phyloP scores from a whole-genome alignment of 2,329 filamentous ascomycete genomes.

The Colletotrichum sp. region DNA sequence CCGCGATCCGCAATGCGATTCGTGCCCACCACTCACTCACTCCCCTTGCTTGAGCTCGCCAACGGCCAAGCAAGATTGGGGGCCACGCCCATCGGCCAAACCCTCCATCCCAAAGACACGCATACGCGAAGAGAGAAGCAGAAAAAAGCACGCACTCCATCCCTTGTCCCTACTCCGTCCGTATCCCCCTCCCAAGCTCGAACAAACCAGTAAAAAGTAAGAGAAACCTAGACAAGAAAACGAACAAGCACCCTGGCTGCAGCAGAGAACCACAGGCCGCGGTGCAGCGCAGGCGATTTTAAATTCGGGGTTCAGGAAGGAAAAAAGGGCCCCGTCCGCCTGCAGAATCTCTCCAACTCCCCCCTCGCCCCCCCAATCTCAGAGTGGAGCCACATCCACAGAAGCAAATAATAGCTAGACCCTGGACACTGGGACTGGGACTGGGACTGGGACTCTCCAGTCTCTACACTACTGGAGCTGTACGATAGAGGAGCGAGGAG shows the following conservation, averaged over 20 bases:
- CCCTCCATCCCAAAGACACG: not conserved
- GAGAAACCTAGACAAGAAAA: not conserved
- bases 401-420: not conserved
- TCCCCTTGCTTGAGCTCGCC: not conserved
- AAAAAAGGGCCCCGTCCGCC: not conserved
- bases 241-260: not conserved
- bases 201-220: not conserved
- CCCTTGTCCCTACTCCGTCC: not conserved
- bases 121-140: not conserved
- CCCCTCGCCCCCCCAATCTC: not conserved
- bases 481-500: not conserved
- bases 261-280: not conserved
- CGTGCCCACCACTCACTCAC: not conserved
- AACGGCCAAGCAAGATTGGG: not conserved
- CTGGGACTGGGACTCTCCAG: not conserved
- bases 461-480: not conserved
- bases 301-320: not conserved
- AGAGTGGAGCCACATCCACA: not conserved
- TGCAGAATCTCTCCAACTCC: constrained; percentile 2
- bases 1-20: not conserved
- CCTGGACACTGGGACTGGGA: not conserved
- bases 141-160: not conserved
- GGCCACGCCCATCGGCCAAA: not conserved
- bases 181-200: not conserved
- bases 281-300: not conserved